Conservation (phyloP, 345 rosid species). For the Gossypium turneri region DNA sequence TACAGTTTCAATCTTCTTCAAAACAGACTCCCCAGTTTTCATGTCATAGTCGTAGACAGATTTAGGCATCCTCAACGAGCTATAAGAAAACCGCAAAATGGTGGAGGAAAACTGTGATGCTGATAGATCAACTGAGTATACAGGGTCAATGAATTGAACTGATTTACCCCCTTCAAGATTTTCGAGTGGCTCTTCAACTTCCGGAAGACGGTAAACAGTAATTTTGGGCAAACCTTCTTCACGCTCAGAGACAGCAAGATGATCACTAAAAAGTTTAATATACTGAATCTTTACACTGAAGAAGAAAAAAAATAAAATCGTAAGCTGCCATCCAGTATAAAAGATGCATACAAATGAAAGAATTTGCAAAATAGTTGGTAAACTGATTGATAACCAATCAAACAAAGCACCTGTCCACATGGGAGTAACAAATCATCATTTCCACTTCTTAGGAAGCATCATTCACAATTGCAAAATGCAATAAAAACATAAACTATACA, state of each 20-base stretch:
- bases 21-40: constrained; percentile 61
- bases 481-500: neutral
- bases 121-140: constrained; percentile 48
- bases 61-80: constrained; percentile 77
- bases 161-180: constrained; percentile 53
- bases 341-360: neutral
- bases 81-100: constrained; percentile 73
- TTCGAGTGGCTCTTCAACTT: constrained; percentile 58
- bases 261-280: constrained; percentile 64
- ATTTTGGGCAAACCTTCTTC: constrained; percentile 68
- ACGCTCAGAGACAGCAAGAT: constrained; percentile 78
- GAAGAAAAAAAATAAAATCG: neutral
- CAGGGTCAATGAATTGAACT: constrained; percentile 74
- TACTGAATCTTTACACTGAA: constrained; percentile 79
- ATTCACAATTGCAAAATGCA: neutral
- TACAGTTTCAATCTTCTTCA: constrained; percentile 80
- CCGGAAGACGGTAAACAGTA: constrained; percentile 63
- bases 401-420: neutral
- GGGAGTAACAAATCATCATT: constrained; percentile 4
- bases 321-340: neutral
- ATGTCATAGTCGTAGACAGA: constrained; percentile 83
- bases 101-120: constrained; percentile 57
- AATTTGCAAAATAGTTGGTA: neutral
- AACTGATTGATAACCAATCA: neutral
- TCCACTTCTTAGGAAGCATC: constrained; percentile 2